A percentile compares a stretch with the other conserved stretches of the same genome.
Evolutionary conservation across 441 rosid species (phyloP).

Genomic region (Gossypium davidsonii): DNA sequence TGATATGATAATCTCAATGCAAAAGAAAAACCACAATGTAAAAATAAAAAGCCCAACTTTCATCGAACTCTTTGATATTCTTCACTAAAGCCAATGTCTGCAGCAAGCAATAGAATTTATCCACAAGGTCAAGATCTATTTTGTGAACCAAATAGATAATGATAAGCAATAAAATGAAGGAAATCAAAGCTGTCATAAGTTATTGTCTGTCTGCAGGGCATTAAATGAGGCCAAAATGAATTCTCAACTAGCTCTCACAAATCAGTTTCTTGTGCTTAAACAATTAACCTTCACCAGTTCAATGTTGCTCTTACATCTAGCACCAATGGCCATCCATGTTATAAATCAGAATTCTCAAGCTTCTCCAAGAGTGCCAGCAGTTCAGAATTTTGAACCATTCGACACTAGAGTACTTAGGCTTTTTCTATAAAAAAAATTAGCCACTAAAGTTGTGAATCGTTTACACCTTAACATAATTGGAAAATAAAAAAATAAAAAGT

Average conservation of each 20-base stretch:
- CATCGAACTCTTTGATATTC: not conserved
- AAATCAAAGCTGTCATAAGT: not conserved
- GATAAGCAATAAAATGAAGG: not conserved
- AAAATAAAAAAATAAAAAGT: not conserved
- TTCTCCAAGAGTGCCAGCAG: not conserved
- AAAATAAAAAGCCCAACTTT: not conserved
- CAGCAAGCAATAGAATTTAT: not conserved
- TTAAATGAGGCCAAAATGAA: slow-evolving; percentile 1
- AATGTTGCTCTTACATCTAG: not conserved
- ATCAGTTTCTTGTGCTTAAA: not conserved
- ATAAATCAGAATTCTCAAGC: not conserved
- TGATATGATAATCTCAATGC: not conserved
- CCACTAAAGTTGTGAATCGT: not conserved
- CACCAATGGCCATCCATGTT: not conserved
- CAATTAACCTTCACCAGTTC: not conserved
- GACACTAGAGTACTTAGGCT: not conserved
- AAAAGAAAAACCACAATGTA: not conserved
- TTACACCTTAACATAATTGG: not conserved
- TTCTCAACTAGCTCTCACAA: not conserved
- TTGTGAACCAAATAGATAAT: not conserved
- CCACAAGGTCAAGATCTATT: not conserved
- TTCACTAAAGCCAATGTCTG: not conserved
- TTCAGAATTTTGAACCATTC: not conserved
- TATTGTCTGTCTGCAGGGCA: not conserved
- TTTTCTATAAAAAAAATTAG: not conserved